Percentiles rank a stretch among this genome's conserved stretches.
Evolutionary conservation across 352 stramenopile genomes (phyloP).

Genomic region (Globisporangium mamillatum): DNA sequence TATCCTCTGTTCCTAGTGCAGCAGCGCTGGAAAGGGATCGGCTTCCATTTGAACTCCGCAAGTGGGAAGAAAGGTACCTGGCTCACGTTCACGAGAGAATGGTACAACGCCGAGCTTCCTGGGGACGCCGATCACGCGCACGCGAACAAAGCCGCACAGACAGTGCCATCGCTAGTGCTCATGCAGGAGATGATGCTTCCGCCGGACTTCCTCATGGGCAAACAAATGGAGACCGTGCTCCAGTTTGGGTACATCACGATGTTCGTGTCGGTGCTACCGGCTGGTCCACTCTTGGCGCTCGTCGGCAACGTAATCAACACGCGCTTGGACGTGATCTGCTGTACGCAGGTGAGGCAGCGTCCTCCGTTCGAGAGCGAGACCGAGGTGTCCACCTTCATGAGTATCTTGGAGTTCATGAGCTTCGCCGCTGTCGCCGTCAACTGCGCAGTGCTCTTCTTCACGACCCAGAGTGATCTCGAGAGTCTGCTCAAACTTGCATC

Average conservation of each 20-base stretch:
- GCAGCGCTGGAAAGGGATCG: slow-evolving; percentile 36
- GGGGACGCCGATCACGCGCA: background rate
- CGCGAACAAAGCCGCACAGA: background rate
- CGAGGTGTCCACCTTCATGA: slow-evolving; percentile 90
- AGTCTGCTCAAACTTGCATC: slow-evolving; percentile 33
- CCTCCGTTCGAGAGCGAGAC: slow-evolving; percentile 76
- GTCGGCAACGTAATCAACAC: slow-evolving; percentile 88
- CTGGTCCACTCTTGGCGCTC: slow-evolving; percentile 85
- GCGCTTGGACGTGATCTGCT: slow-evolving; percentile 80
- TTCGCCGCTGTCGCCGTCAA: slow-evolving; percentile 83
- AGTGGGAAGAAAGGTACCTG: background rate
- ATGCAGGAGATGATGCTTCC: slow-evolving; percentile 74
- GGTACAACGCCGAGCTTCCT: slow-evolving; percentile 48
- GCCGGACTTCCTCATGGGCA: slow-evolving; percentile 66
- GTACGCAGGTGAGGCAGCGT: slow-evolving; percentile 68
- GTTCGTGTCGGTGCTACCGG: slow-evolving; percentile 90
- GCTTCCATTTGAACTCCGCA: slow-evolving; percentile 27
- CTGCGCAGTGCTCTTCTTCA: slow-evolving; percentile 74
- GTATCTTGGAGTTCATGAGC: slow-evolving; percentile 89
- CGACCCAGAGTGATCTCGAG: slow-evolving; percentile 57
- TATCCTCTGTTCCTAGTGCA: slow-evolving; percentile 51
- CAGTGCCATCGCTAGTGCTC: slow-evolving; percentile 44
- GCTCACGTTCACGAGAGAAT: slow-evolving; percentile 40
- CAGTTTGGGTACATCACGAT: slow-evolving; percentile 94
- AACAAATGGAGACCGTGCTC: slow-evolving; percentile 80